A percentile compares a stretch with the other conserved stretches of the same genome.
Evolutionary conservation across 2,329 filamentous ascomycete genomes (phyloP).

Genomic region (Emmonsiellopsis sp.): DNA sequence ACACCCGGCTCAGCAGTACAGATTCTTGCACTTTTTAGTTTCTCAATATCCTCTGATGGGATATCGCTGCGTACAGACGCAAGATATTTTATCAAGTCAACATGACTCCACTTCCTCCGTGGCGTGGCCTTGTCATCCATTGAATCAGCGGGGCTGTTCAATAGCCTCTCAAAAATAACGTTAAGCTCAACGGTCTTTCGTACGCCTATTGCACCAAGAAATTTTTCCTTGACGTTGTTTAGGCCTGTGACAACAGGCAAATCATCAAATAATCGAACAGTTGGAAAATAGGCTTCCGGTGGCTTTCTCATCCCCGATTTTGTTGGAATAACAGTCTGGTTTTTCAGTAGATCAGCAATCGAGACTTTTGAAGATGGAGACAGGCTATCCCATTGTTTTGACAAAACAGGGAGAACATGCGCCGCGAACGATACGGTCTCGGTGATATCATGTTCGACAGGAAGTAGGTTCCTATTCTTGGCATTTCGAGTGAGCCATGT

Average conservation of each 20-base stretch:
- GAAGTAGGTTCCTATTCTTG: constrained; percentile 45
- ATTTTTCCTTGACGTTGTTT: constrained; percentile 79
- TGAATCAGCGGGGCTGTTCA: constrained; percentile 48
- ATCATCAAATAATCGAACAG: constrained; percentile 92
- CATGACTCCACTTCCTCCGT: constrained; percentile 67
- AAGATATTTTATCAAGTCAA: constrained; percentile 90
- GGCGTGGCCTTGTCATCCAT: constrained; percentile 36
- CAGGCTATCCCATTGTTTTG: constrained; percentile 83
- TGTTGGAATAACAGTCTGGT: constrained; percentile 73
- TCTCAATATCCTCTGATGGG: constrained; percentile 67
- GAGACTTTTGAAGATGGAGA: constrained; percentile 56
- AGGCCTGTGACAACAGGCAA: constrained; percentile 70
- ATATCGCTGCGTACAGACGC: constrained; percentile 86
- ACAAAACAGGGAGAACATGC: constrained; percentile 68
- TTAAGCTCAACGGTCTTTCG: constrained; percentile 91
- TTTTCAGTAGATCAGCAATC: constrained; percentile 55
- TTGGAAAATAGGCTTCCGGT: constrained; percentile 78
- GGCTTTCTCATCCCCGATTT: constrained; percentile 83
- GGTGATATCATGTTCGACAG: constrained; percentile 60
- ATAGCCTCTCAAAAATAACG: constrained; percentile 80
- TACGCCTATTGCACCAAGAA: constrained; percentile 72
- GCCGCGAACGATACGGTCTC: constrained; percentile 63
- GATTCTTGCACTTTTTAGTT: constrained; percentile 66
- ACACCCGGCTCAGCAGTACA: constrained; percentile 62
- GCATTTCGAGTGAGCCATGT: constrained; percentile 64